Base-by-base conservation (phyloP, 2,329 filamentous ascomycete genomes). In the Bimuria novae-zelandiae region DNA sequence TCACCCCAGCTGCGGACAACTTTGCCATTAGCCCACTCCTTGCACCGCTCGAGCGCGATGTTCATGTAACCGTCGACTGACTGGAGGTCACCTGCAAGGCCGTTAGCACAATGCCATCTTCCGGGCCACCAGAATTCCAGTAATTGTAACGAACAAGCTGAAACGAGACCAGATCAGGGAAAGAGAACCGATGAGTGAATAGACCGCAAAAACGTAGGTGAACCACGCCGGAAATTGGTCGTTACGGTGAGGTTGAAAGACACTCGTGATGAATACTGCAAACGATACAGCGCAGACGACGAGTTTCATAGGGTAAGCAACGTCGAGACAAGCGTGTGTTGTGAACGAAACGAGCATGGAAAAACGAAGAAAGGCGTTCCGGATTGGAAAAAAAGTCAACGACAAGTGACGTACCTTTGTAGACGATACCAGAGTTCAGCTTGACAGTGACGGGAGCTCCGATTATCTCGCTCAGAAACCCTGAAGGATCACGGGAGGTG, bases 61-160 rank as follows among this genome's bases (percentile, higher is more conserved):
- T 99, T 99, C 94, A 99, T 99, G 78, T 97, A 99, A 47, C 94
- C 94, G 75, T 99, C 94, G 44, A 99, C 93, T 0, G 92, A 96
- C 74, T 97, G 92, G 32, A 97, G 83, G 73, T 97, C 92, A 64
- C 94, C 93, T 97, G 58, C 16, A 7, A 1, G 14, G 6, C 7
- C n/a, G 41, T 64, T 41, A 65, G 52, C 16, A 6, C 8, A 3
- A 17, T 29, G 16, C 16, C 35, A 37, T n/a, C n/a, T n/a, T n/a
- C n/a, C n/a, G n/a, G n/a, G n/a, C n/a, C n/a, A n/a, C n/a, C n/a
- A n/a, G n/a, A n/a, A n/a, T n/a, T n/a, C n/a, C n/a, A n/a, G n/a
- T n/a, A n/a, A n/a, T n/a, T n/a, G n/a, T n/a, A n/a, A n/a, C n/a
- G n/a, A n/a, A n/a, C n/a, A n/a, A n/a, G n/a, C n/a, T n/a, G n/a